phyloP scores from a whole-genome alignment of 495 filamentous ascomycete species.

The Evernia prunastri region DNA sequence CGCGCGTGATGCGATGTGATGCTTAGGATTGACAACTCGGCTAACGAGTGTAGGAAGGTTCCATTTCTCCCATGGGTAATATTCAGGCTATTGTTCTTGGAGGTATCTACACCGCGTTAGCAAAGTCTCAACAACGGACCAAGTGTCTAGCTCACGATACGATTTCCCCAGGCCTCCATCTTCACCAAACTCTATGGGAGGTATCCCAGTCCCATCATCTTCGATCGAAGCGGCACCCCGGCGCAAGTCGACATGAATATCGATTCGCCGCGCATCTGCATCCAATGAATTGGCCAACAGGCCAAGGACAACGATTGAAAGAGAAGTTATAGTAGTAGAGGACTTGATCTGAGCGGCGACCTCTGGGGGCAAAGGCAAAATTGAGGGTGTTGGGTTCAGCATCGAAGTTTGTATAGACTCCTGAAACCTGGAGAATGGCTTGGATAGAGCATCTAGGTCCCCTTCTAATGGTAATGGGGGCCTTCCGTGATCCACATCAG shows the following conservation, averaged over 20 bases:
- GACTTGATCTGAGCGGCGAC: slow-evolving; percentile 85
- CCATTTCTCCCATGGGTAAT: slow-evolving; percentile 62
- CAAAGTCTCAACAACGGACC: slow-evolving; percentile 1
- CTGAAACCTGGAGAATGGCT: not conserved
- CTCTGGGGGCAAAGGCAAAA: slow-evolving; percentile 64
- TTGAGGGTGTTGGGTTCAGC: slow-evolving; percentile 33
- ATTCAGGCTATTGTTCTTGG: slow-evolving; percentile 51
- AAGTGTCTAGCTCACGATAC: slow-evolving; percentile 50
- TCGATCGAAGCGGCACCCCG: slow-evolving; percentile 78
- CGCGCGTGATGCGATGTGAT: slow-evolving; percentile 68
- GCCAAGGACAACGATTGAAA: slow-evolving; percentile 66
- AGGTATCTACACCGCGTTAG: slow-evolving; percentile 56
- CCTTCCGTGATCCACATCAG: slow-evolving; percentile 9
- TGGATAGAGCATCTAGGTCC: not conserved
- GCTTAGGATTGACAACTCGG: slow-evolving; percentile 67
- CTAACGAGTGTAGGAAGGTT: slow-evolving; percentile 69
- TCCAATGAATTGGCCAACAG: slow-evolving; percentile 86
- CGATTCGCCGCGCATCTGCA: slow-evolving; percentile 64
- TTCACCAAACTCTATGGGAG: slow-evolving; percentile 60
- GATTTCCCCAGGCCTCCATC: slow-evolving; percentile 66
- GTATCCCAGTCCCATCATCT: slow-evolving; percentile 81
- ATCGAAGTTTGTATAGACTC: not conserved
- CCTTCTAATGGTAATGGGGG: not conserved
- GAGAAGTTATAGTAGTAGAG: slow-evolving; percentile 65
- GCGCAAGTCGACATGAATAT: slow-evolving; percentile 64